A percentile compares a stretch with the other conserved stretches of the same genome.
Evolutionary conservation across 1,284 basidiomycete genomes (phyloP).

Genomic region (Somion occarium): DNA sequence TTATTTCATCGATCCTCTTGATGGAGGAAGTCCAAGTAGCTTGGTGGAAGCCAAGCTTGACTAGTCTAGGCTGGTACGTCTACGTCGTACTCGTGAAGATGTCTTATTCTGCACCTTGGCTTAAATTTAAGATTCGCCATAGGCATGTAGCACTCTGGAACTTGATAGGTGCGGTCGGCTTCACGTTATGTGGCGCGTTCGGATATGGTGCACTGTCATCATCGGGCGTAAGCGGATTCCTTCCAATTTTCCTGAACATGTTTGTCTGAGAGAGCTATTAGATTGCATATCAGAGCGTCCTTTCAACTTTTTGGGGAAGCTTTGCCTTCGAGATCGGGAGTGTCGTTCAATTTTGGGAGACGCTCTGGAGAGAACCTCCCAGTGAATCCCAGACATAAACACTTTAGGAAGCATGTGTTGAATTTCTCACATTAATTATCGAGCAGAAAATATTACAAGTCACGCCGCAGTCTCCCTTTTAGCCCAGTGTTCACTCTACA

Average conservation of each 20-base stretch:
- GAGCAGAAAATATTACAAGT: no score
- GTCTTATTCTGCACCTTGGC: background rate
- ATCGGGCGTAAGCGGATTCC: constrained; percentile 14
- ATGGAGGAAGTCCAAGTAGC: constrained; percentile 52
- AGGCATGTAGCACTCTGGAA: constrained; percentile 46
- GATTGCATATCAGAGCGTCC: constrained; percentile 43
- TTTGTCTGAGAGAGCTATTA: constrained; percentile 1
- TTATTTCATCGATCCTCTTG: constrained; percentile 44
- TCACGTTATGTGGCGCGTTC: constrained; percentile 49
- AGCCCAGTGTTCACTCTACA: no score
- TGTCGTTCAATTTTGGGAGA: constrained; percentile 46
- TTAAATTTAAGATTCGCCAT: background rate
- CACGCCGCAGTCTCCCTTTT: no score
- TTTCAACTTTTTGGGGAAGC: constrained; percentile 56
- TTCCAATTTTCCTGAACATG: background rate
- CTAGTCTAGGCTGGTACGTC: constrained; percentile 47
- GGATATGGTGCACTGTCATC: constrained; percentile 36
- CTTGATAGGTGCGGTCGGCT: constrained; percentile 50
- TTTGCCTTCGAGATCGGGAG: constrained; percentile 61
- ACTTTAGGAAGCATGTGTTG: no score
- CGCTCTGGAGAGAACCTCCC: constrained; percentile 22
- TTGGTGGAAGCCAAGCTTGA: constrained; percentile 41
- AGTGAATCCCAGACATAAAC: no score
- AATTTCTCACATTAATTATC: no score
- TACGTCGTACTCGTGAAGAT: background rate